Evolutionary conservation across 78 protist genomes (phyloP).

Genomic region (Mastigamoeba balamuthi): DNA sequence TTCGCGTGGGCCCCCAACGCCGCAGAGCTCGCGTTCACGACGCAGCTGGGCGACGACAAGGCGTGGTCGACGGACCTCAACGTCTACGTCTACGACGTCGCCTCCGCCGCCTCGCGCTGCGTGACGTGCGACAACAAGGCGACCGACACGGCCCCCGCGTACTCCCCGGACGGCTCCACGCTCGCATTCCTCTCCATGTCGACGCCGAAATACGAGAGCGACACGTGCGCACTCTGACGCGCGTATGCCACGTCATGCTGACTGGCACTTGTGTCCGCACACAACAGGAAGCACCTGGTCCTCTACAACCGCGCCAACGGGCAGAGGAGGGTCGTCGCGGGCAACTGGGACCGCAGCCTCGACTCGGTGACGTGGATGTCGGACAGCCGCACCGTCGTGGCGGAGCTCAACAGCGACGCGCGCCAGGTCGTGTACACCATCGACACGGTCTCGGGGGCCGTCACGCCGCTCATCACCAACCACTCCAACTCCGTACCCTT

Average conservation of each 20-base stretch:
- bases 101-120: neutral
- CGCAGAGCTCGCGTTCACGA: neutral
- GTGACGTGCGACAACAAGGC: neutral
- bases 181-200: neutral
- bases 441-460: neutral
- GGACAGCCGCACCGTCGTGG: neutral
- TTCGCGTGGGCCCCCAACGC: neutral
- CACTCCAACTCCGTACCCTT: neutral
- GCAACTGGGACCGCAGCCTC: too few relatives aligned
- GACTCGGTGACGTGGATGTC: too few relatives aligned
- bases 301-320: too few relatives aligned
- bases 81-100: neutral
- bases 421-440: neutral
- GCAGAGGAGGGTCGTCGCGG: too few relatives aligned
- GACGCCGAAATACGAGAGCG: neutral
- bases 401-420: neutral
- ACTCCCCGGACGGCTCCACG: neutral
- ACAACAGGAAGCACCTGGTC: too few relatives aligned
- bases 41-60: neutral
- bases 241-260: too few relatives aligned
- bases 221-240: too few relatives aligned
- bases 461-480: neutral
- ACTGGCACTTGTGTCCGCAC: too few relatives aligned
- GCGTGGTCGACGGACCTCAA: neutral
- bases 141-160: neutral